Base-by-base conservation (phyloP, 345 rosid species). In the Eucalyptus fibrosa region DNA sequence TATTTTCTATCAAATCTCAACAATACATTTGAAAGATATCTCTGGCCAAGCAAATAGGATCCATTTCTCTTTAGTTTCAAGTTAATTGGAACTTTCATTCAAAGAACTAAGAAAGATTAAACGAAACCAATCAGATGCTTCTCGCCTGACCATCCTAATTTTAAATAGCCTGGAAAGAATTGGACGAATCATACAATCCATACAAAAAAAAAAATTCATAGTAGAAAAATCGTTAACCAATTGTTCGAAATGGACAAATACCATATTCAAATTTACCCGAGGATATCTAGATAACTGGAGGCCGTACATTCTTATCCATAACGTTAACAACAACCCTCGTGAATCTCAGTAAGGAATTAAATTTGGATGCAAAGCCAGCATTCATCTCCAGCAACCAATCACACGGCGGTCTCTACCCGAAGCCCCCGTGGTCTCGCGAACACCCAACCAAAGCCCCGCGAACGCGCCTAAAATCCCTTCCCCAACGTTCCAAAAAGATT, bases 221-320 rank as follows among this genome's bases (percentile, higher is more conserved):
- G 12, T 34, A 13, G 11, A 0, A 34, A 17, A 8, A 32, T 15
- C 5, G 6, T 34, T 8, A 67, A 67, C 9, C 40, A n/a, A 67
- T 17, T 0, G 37, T 69, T 32, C 0, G 2, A 32, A 69, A 32
- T 69, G 42, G 1, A 17, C 32, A 13, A 1, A 62, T 62, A 30
- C 8, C 16, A 62, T 28, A 28, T 30, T 28, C 17, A 28, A 62
- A 30, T 62, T 12, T 28, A 28, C 32, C 30, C 8, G 4, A 30
- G n/a, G 69, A 30, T 28, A 62, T 7, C 17, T 28, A 30, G 32
- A 5, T 23, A 60, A 62, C 69, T 2, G 4, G 37, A 15, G 77
- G 37, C 37, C 21, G 18, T n/a, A 4, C 34, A 10, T 15, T n/a
- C 11, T 65, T n/a, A 15, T 8, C 21, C 77, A n/a, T 65, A 1